Conservation (phyloP, 805 yeast species). For the Candida parachauliodes region DNA sequence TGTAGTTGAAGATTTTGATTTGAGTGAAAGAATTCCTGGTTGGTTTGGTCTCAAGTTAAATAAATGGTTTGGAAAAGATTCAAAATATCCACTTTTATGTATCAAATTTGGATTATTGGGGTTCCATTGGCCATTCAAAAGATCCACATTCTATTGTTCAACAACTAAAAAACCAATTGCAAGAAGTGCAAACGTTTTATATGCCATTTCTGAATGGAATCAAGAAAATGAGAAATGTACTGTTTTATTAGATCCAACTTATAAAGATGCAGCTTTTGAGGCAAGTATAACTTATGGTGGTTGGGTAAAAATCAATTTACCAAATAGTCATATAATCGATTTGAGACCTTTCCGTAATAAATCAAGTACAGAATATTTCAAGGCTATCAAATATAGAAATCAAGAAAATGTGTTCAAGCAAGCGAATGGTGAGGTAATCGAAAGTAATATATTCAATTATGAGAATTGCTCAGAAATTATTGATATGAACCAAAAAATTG, state of each 20-base stretch:
- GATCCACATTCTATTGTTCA: slow-evolving; percentile 36
- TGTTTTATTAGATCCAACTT: slow-evolving; percentile 36
- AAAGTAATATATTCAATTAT: slow-evolving; percentile 25
- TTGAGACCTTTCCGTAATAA: slow-evolving; percentile 30
- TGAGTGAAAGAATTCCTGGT: slow-evolving; percentile 30
- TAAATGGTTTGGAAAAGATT: slow-evolving; percentile 24
- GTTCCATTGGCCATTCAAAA: slow-evolving; percentile 45
- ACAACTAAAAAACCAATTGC: slow-evolving; percentile 38
- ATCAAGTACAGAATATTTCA: slow-evolving; percentile 32
- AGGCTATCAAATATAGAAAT: slow-evolving; percentile 38
- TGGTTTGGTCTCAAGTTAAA: slow-evolving; percentile 17
- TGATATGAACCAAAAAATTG: slow-evolving; percentile 36
- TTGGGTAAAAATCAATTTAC: slow-evolving; percentile 32
- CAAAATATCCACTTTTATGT: slow-evolving; percentile 26
- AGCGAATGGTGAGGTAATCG: slow-evolving; percentile 33
- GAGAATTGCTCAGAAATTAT: slow-evolving; percentile 29
- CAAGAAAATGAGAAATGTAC: slow-evolving; percentile 24
- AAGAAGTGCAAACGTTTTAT: slow-evolving; percentile 35
- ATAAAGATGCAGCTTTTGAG: slow-evolving; percentile 27
- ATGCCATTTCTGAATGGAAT: slow-evolving; percentile 37
- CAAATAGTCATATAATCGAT: slow-evolving; percentile 40
- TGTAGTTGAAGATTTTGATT: slow-evolving; percentile 32
- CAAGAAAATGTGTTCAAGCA: slow-evolving; percentile 30
- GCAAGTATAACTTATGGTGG: slow-evolving; percentile 33
- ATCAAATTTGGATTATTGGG: slow-evolving; percentile 40